phyloP scores from a whole-genome alignment of 2,329 filamentous ascomycete species.

The Tothia fuscella region DNA sequence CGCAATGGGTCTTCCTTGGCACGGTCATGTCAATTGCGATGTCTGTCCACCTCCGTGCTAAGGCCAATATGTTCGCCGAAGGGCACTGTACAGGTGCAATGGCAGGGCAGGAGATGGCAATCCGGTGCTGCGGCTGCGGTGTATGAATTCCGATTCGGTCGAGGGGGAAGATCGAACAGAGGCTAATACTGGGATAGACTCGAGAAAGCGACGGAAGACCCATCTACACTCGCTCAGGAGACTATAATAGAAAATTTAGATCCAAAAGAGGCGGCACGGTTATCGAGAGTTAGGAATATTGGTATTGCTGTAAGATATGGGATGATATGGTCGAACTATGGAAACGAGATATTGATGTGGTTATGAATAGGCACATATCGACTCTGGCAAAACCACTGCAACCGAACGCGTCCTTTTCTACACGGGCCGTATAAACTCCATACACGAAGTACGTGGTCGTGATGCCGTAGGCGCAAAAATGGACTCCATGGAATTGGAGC shows the following conservation, averaged over 20 bases:
- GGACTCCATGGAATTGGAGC: slow-evolving; percentile 98
- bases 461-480: slow-evolving; percentile 97
- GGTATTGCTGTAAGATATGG: slow-evolving; percentile 68
- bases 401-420: slow-evolving; percentile 98
- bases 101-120: slow-evolving; percentile 16
- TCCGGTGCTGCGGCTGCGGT: slow-evolving; percentile 18
- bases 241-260: slow-evolving; percentile 69
- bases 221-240: slow-evolving; percentile 45
- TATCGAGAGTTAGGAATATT: slow-evolving; percentile 84
- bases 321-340: slow-evolving; percentile 8
- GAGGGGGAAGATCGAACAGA: background rate
- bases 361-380: slow-evolving; percentile 74
- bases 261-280: slow-evolving; percentile 62
- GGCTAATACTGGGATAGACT: slow-evolving; percentile 14
- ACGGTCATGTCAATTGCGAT: slow-evolving; percentile 10
- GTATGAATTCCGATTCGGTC: slow-evolving; percentile 11
- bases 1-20: slow-evolving; percentile 11
- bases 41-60: slow-evolving; percentile 12
- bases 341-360: slow-evolving; percentile 1
- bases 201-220: slow-evolving; percentile 46
- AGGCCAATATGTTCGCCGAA: slow-evolving; percentile 1
- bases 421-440: slow-evolving; percentile 89
- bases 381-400: slow-evolving; percentile 94
- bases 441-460: slow-evolving; percentile 92
- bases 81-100: slow-evolving; percentile 10